Conservation (phyloP, 305 asterid species). For the Fraxinus nigra region DNA sequence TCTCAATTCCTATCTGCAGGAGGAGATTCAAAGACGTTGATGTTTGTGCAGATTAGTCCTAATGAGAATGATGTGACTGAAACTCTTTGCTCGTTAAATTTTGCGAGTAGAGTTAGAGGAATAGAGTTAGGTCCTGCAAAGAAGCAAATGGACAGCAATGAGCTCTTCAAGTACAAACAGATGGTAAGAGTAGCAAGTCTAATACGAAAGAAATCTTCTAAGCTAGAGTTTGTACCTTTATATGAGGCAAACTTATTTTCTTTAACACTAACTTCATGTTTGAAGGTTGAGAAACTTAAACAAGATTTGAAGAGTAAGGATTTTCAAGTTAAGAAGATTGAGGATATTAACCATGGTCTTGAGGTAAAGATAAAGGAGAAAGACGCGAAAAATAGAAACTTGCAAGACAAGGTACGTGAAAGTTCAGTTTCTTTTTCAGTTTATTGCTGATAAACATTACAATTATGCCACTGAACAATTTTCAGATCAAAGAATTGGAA, state of each 20-base stretch:
- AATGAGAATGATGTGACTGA: slow-evolving; percentile 77
- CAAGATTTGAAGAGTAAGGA: slow-evolving; percentile 84
- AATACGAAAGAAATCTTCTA: background rate
- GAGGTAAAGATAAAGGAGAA: slow-evolving; percentile 77
- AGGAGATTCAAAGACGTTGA: slow-evolving; percentile 92
- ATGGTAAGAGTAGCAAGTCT: slow-evolving; percentile 41
- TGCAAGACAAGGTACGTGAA: slow-evolving; percentile 83
- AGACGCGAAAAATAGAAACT: slow-evolving; percentile 63
- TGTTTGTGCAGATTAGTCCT: slow-evolving; percentile 98
- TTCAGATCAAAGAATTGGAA: slow-evolving; percentile 92
- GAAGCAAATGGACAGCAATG: slow-evolving; percentile 83
- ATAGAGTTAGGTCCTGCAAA: slow-evolving; percentile 95
- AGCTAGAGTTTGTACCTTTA: background rate
- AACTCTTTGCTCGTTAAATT: slow-evolving; percentile 89
- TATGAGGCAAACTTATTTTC: background rate
- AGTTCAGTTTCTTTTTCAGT: background rate
- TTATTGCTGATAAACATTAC: background rate
- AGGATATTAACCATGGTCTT: slow-evolving; percentile 77
- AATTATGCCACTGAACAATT: slow-evolving; percentile 5
- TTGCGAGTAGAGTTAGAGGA: slow-evolving; percentile 93
- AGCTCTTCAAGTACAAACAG: slow-evolving; percentile 79
- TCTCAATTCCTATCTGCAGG: slow-evolving; percentile 42
- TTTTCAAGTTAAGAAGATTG: slow-evolving; percentile 69
- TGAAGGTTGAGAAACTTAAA: slow-evolving; percentile 71
- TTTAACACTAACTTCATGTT: slow-evolving; percentile 13